A percentile compares a stretch with the other conserved stretches of the same genome.
Evolutionary conservation across 2,329 filamentous ascomycete species (phyloP).

Genomic region (Fusarium sp.): DNA sequence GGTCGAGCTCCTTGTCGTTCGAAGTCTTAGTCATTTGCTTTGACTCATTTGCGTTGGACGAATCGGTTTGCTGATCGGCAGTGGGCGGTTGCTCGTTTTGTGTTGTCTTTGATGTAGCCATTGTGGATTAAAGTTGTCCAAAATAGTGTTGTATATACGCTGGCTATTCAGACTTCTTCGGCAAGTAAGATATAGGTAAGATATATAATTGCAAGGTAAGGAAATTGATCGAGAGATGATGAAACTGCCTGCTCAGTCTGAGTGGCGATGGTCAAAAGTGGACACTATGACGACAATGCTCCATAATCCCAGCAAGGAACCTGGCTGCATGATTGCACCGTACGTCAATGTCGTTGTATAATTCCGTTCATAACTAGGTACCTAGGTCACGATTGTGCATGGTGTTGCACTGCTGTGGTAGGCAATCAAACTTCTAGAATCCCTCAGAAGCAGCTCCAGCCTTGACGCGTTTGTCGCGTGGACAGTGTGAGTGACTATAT

Average conservation of each 20-base stretch:
- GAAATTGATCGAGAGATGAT: not conserved
- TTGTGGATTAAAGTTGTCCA: not conserved
- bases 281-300: slow-evolving; percentile 19
- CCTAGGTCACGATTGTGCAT: no score
- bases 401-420: no score
- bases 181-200: no score
- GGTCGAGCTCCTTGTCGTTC: not conserved
- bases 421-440: not conserved
- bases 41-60: not conserved
- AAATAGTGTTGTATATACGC: accelerated
- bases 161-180: no score
- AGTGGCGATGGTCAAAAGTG: slow-evolving; percentile 10
- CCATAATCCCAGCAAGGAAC: slow-evolving; percentile 7
- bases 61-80: not conserved
- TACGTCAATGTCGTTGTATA: slow-evolving; percentile 1
- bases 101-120: slow-evolving; percentile 1
- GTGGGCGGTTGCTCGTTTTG: not conserved
- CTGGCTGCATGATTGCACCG: not conserved
- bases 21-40: slow-evolving; percentile 1
- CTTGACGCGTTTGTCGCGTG: no score
- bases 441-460: not conserved
- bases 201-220: no score
- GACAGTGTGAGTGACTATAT: no score
- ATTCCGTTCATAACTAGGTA: no score
- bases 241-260: no score